Conservation (phyloP, 805 yeast genomes). For the Saccharomycopsis sp. region DNA sequence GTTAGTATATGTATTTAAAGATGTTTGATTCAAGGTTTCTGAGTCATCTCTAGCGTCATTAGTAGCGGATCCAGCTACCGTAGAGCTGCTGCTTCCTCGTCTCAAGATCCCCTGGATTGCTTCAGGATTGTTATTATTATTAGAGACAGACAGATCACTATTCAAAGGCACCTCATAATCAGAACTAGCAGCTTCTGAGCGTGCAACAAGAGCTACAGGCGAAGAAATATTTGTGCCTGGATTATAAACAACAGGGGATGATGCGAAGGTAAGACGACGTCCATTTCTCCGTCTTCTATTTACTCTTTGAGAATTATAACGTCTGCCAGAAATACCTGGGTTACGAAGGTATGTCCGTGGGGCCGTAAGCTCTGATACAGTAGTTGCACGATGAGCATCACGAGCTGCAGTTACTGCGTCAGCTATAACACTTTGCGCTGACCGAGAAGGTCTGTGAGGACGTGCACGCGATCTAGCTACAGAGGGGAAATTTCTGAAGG, state of each 20-base stretch:
- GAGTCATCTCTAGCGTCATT: not conserved
- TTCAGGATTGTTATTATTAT: not conserved
- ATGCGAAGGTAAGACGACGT: not conserved
- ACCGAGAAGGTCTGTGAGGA: too few species aligned
- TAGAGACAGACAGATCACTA: not conserved
- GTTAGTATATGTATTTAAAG: not conserved
- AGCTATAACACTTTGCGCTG: too few species aligned
- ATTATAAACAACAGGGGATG: not conserved
- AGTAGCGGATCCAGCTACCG: not conserved
- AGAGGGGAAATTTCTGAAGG: not conserved
- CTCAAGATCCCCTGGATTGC: not conserved
- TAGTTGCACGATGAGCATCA: not conserved
- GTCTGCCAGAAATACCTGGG: not conserved
- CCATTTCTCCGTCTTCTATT: not conserved
- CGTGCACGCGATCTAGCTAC: not conserved
- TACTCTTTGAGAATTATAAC: not conserved
- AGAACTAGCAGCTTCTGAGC: too few species aligned
- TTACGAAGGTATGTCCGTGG: not conserved
- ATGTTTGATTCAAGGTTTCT: not conserved
- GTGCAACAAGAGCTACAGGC: too few species aligned
- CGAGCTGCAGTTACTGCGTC: not conserved
- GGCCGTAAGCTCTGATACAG: not conserved
- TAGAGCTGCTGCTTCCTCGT: not conserved
- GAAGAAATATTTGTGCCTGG: too few species aligned
- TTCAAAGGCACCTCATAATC: not conserved